phyloP scores from a whole-genome alignment of 306 rosid species.

The Trifolium subterraneum region DNA sequence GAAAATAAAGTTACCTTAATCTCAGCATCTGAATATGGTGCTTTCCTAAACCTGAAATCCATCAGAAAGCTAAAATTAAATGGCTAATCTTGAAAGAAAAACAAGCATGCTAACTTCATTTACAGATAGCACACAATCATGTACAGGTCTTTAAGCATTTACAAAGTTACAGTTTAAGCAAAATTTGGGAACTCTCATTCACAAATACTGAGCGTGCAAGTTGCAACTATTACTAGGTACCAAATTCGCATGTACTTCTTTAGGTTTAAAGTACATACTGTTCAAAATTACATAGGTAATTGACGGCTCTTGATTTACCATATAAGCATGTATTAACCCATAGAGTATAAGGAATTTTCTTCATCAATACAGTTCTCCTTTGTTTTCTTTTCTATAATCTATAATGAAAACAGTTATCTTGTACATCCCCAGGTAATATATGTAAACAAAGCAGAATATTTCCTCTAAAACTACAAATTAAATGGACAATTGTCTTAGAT shows the following conservation, averaged over 20 bases:
- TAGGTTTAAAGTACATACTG: background rate
- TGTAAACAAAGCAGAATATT: slow-evolving; percentile 2
- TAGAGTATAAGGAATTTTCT: slow-evolving; percentile 30
- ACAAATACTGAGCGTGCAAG: slow-evolving; percentile 7
- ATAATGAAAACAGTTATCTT: slow-evolving; percentile 6
- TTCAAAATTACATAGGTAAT: slow-evolving; percentile 10
- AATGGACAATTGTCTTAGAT: slow-evolving; percentile 19
- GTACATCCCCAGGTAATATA: slow-evolving; percentile 14
- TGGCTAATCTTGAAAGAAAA: slow-evolving; percentile 25
- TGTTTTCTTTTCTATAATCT: slow-evolving; percentile 9
- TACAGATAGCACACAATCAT: slow-evolving; percentile 19
- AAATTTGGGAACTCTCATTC: background rate
- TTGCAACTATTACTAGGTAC: slow-evolving; percentile 22
- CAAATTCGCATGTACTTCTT: slow-evolving; percentile 3
- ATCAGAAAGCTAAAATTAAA: slow-evolving; percentile 28
- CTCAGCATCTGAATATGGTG: slow-evolving; percentile 87
- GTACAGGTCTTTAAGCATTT: slow-evolving; percentile 17
- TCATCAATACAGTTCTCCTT: slow-evolving; percentile 28
- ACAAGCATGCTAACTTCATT: slow-evolving; percentile 29
- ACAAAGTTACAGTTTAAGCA: slow-evolving; percentile 18
- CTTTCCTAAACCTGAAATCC: slow-evolving; percentile 71
- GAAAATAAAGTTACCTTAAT: slow-evolving; percentile 69
- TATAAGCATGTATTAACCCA: slow-evolving; percentile 18
- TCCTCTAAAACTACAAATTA: slow-evolving; percentile 24
- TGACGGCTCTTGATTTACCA: slow-evolving; percentile 27